Evolutionary conservation across 2,329 filamentous ascomycete genomes (phyloP), one percentile per base, ranked within the genome.

Genomic region (Pseudogymnoascus sp.): DNA sequence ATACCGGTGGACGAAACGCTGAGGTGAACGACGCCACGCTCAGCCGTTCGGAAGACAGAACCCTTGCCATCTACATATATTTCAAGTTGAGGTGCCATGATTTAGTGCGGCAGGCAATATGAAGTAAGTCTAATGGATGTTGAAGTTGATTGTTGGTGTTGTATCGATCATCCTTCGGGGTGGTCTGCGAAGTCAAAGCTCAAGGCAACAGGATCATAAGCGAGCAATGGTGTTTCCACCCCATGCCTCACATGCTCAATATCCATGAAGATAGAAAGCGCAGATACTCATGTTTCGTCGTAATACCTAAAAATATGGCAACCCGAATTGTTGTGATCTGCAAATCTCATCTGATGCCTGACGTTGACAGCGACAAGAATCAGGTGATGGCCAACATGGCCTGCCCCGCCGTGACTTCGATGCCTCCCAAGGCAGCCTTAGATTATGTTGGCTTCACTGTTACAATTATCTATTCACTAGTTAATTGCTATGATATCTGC

Each of bases 11-110:
- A 62, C 1, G 61, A 66, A 19, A 69, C 23, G 2, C 19, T 16
- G n/a, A 69, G 62, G n/a, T 64, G 45, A 14, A 69, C 60, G 4
- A 68, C 67, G 36, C 67, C 67, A 2, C 68, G 67, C 28, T 69
- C 68, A 43, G 68, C 68, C 23, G 19, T 67, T 31, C 67, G 67
- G 39, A 67, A 67, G 37, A 67, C 65, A 5, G 67, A 69, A 13
- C 62, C 68, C 0, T 28, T 65, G 14, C 66, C 67, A 16, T 67
- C 54, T 48, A 69, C 68, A 31, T 65, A 37, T 16, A 69, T 68
- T 19, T 69, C 67, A 36, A 69, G 67, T 10, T 66, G 64, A 13
- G 67, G 67, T 25, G 36, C 6, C 65, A 66, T 68, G 28, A 34
- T 51, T 8, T 34, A 4, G 13, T 28, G 48, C n/a, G 48, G 16